Evolutionary conservation across 257 asterid genomes (phyloP), one percentile per base, ranked within the genome.

Genomic region (Oldenlandia corymbosa): DNA sequence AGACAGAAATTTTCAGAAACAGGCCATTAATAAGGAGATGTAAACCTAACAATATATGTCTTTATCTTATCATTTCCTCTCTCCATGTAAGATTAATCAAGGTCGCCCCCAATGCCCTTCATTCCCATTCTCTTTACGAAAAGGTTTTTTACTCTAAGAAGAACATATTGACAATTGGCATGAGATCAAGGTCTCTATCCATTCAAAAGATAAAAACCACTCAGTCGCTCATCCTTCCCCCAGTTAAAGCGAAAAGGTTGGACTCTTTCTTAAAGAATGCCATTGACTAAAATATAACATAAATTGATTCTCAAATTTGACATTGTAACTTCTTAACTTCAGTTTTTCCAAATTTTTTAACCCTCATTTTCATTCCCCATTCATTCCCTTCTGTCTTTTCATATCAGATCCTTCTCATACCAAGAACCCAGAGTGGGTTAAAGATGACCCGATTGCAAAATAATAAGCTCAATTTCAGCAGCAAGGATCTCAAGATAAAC

Each of bases 391-490:
- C 23, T 64, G 34, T 37, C 68, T 41, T 45, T 21, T 34, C 3
- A 39, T 49, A 21, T 47, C 23, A 23, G 42, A 16, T 47, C 43
- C 43, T 51, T 47, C 13, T 2, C 13, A 48, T 26, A 50, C 58
- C 20, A 24, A 32, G 51, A 8, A 60, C 3, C 0, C 24, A 60
- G 20, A 26, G 5, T 4, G 4, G 28, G 45, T 57, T 57, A n/a
- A 10, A 57, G 62, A 56, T 45, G 34, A 31, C 13, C 34, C 26
- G 32, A 57, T 32, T 21, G 20, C 11, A 37, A 18, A 57, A 32
- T 34, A 10, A 57, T 46, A 32, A 57, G 62, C 41, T 34, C 62
- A 56, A 36, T 18, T 43, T 31, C 45, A 56, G 61, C 13, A 56
- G 39, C n/a, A 43, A 12, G 18, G 42, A 7, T 56, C n/a, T 18